Conservation (phyloP, 257 asterid genomes). For the Solanum piurae region DNA sequence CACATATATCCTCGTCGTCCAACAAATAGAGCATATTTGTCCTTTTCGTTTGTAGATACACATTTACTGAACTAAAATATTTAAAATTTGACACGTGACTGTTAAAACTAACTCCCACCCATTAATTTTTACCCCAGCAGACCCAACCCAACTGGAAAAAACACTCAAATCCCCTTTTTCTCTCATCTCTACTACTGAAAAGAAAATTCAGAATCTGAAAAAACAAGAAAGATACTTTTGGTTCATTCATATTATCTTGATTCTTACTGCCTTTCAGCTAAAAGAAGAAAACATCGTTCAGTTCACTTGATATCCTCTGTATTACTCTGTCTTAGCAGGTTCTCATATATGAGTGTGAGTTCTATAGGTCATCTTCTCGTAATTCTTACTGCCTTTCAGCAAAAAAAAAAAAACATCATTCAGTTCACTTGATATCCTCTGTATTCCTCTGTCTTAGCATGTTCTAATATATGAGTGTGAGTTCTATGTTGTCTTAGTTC, state of each 20-base stretch:
- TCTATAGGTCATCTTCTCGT: background rate
- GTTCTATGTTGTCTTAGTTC: background rate
- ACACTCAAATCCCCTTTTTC: background rate
- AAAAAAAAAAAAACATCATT: background rate
- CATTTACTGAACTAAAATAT: background rate
- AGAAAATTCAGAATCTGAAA: background rate
- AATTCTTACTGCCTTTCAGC: background rate
- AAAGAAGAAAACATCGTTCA: background rate
- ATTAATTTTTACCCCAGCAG: background rate
- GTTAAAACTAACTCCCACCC: background rate
- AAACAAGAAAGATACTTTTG: background rate
- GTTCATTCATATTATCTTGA: background rate
- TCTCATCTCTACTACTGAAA: background rate
- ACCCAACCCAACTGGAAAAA: background rate
- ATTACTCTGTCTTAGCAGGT: background rate
- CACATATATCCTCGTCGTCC: background rate
- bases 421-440: background rate
- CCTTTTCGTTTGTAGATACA: background rate
- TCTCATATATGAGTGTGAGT: background rate
- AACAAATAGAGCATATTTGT: background rate
- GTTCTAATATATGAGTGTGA: background rate
- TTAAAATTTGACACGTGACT: background rate
- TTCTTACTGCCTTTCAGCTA: background rate
- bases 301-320: background rate
- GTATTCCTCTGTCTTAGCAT: background rate